Conservation (phyloP, 2,329 filamentous ascomycete species). For the Calonectria crousiana region DNA sequence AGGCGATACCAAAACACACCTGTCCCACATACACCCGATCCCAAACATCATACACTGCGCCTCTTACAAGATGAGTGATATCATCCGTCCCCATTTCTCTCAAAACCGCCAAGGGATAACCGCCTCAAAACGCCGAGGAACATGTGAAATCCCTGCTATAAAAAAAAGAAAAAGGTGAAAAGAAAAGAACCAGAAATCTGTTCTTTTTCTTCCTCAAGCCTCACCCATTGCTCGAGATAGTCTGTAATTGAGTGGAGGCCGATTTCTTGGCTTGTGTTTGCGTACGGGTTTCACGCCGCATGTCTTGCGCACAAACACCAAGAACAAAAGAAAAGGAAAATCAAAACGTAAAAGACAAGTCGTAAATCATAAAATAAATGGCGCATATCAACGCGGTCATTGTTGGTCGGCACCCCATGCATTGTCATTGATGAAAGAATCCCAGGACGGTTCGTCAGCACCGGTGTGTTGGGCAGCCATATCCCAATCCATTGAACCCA, state of each 20-base stretch:
- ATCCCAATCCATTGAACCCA: constrained; percentile 25
- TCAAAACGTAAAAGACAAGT: constrained; percentile 9
- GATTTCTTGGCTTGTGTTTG: background rate
- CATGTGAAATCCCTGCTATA: background rate
- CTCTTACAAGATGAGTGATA: constrained; percentile 11
- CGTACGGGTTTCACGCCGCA: background rate
- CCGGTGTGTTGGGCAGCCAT: background rate
- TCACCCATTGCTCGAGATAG: background rate
- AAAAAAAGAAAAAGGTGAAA: too few relatives aligned
- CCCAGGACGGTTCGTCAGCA: constrained; percentile 48
- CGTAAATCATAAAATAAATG: constrained; percentile 29
- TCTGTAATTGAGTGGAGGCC: background rate
- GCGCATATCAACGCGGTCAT: constrained; percentile 2
- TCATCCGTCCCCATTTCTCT: background rate
- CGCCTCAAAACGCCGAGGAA: background rate
- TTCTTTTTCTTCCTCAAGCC: background rate
- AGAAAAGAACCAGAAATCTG: too few relatives aligned
- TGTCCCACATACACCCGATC: background rate
- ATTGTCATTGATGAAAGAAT: constrained; percentile 47
- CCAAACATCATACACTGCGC: background rate
- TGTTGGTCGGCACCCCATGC: constrained; percentile 38
- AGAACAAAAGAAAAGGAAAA: background rate
- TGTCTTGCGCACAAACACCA: background rate
- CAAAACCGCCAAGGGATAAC: background rate
- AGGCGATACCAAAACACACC: background rate